These are phyloP conservation scores for Lactifluus subvellereus DNA, from an alignment of 768 basidiomycete species.

Conservation along the genomic window DNA sequence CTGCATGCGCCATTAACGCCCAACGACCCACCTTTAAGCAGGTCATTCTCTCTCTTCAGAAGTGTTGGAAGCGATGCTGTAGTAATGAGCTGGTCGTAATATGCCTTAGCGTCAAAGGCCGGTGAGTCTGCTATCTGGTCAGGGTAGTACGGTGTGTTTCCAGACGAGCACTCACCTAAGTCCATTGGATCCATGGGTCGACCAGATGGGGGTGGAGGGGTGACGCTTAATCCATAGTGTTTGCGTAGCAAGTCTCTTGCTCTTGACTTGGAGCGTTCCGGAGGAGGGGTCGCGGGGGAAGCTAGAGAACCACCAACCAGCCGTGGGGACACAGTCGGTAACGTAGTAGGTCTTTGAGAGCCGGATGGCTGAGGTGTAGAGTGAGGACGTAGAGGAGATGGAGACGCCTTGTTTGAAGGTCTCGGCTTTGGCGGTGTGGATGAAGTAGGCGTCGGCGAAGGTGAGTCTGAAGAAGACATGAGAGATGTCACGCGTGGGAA, in stretches of 20 bases:
- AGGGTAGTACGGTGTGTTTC: neutral
- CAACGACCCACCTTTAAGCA: constrained; percentile 52
- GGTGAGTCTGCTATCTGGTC: constrained; percentile 53
- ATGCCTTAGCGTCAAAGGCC: constrained; percentile 75
- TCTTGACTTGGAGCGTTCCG: constrained; percentile 31
- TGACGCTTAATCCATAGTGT: constrained; percentile 82
- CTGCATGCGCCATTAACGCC: neutral
- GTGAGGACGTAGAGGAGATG: constrained; percentile 19
- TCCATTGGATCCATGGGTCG: constrained; percentile 73
- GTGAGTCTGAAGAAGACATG: constrained; percentile 16
- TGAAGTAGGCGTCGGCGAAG: constrained; percentile 2
- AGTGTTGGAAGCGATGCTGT: constrained; percentile 68
- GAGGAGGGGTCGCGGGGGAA: constrained; percentile 15
- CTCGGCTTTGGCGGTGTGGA: constrained; percentile 15
- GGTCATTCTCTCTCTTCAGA: constrained; percentile 76
- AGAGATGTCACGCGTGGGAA: too few species aligned
- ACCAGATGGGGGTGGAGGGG: constrained; percentile 56
- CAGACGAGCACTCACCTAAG: constrained; percentile 44
- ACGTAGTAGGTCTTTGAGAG: neutral
- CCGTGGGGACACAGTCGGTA: neutral
- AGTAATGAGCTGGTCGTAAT: constrained; percentile 83
- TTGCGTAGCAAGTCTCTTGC: constrained; percentile 77
- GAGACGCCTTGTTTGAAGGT: constrained; percentile 13
- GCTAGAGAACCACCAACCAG: neutral
- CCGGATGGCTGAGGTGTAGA: constrained; percentile 9